Conservation (phyloP, 2,329 filamentous ascomycete species). For the Periconia sp. region DNA sequence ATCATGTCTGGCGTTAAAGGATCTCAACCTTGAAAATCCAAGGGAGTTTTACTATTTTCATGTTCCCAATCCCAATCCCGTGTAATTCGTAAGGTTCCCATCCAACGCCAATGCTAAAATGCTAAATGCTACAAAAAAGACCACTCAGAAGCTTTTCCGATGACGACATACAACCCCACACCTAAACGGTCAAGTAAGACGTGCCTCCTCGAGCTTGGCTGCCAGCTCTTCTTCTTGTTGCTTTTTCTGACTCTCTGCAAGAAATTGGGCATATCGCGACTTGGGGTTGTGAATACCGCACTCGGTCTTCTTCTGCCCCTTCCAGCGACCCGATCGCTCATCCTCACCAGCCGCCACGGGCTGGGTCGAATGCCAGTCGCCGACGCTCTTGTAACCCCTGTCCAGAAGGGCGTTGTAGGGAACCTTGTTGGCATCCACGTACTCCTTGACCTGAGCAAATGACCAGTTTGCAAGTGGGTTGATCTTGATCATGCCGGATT, state of each 20-base stretch:
- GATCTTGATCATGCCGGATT: slow-evolving; percentile 91
- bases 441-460: slow-evolving; percentile 85
- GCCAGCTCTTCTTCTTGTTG: slow-evolving; percentile 52
- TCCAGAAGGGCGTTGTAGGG: slow-evolving; percentile 93
- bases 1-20: slow-evolving; percentile 10
- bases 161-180: slow-evolving; percentile 19
- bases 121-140: slow-evolving; percentile 27
- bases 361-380: slow-evolving; percentile 95
- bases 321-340: slow-evolving; percentile 95
- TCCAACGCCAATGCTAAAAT: slow-evolving; percentile 48
- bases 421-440: slow-evolving; percentile 82
- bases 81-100: slow-evolving; percentile 22
- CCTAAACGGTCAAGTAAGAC: slow-evolving; percentile 20
- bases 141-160: slow-evolving; percentile 18
- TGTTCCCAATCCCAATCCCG: slow-evolving; percentile 8
- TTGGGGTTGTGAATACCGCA: slow-evolving; percentile 99
- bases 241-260: slow-evolving; percentile 73
- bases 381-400: slow-evolving; percentile 94
- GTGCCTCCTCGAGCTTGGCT: slow-evolving; percentile 30
- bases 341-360: slow-evolving; percentile 91
- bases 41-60: slow-evolving; percentile 9
- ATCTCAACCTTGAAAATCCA: slow-evolving; percentile 21
- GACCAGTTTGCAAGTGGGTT: slow-evolving; percentile 95
- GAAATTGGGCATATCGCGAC: slow-evolving; percentile 85
- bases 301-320: slow-evolving; percentile 93